Base-by-base conservation (phyloP, 2,329 filamentous ascomycete genomes). In the Alternaria gaisen region DNA sequence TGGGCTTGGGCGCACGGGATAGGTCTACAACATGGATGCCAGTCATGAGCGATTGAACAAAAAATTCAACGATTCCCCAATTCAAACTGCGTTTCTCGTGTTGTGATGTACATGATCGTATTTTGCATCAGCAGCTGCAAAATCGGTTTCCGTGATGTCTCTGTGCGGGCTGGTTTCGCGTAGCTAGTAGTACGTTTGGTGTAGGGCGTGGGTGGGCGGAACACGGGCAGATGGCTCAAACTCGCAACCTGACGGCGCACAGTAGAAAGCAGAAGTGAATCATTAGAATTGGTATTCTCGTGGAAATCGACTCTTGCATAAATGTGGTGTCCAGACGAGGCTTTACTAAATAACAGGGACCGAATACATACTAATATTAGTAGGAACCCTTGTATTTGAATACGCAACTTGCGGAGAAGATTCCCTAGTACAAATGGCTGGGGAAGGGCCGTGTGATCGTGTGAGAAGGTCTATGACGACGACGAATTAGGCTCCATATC, bases 61-160 rank as follows among this genome's bases (percentile, higher is more conserved):
- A 73, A 75, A 76, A 74, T 70, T 74, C 67, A 71, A 78, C 73
- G 76, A 77, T 78, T 77, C 75, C 74, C 73, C 67, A 77, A 69
- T 74, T 73, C 71, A 75, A 28, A 12, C 12, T 36, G 14, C 57
- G 32, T 36, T n/a, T 22, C 7, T 32, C 16, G 9, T 34, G 24
- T 14, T n/a, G 48, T 57, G 42, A 63, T 52, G 26, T 30, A 32
- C 3, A 24, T 42, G 20, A 24, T 42, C 4, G 40, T 42, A 9
- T 42, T 6, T 11, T 14, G 3, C 22, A 8, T 16, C 16, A 12
- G 38, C 5, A 12, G 11, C 28, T 34, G 46, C 28, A 14, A 36
- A 16, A 30, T 16, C 30, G 44, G 14, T 41, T 24, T 24, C 40
- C 12, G 2, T 42, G 43, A 30, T 28, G 11, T 40, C 14, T 12